Evolutionary conservation across 805 yeast species (phyloP).

Genomic region (Cyberlindnera euphorbiae): DNA sequence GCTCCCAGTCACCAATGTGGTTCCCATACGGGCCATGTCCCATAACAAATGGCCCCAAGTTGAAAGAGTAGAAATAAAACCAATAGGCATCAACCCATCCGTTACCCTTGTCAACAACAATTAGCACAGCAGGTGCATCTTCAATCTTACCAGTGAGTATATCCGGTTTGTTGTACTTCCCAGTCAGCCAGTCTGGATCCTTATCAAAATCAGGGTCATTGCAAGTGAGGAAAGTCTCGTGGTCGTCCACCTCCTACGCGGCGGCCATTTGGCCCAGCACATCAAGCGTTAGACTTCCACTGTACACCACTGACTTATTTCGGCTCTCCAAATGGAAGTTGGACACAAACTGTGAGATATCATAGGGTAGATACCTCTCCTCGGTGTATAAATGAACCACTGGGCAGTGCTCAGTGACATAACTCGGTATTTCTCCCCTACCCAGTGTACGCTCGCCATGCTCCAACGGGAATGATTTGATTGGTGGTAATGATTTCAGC

Average conservation of each 20-base stretch:
- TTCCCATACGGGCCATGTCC: constrained; percentile 97
- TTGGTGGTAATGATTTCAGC: constrained; percentile 31
- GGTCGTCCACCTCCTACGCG: constrained; percentile 26
- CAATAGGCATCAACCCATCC: constrained; percentile 95
- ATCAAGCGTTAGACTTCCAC: constrained; percentile 28
- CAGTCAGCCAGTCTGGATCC: constrained; percentile 85
- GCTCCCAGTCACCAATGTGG: constrained; percentile 99
- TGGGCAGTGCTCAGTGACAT: constrained; percentile 66
- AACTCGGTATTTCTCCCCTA: constrained; percentile 58
- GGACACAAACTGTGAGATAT: constrained; percentile 60
- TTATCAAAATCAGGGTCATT: constrained; percentile 62
- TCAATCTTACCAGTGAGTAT: constrained; percentile 64
- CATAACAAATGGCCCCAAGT: constrained; percentile 95
- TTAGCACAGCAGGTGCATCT: constrained; percentile 74
- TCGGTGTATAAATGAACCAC: constrained; percentile 83
- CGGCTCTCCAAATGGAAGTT: constrained; percentile 56
- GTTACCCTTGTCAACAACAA: constrained; percentile 88
- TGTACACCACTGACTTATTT: constrained; percentile 40
- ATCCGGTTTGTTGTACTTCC: constrained; percentile 60
- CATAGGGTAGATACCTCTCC: constrained; percentile 82
- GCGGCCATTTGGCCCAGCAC: constrained; percentile 23
- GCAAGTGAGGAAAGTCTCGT: constrained; percentile 48
- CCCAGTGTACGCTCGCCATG: constrained; percentile 33
- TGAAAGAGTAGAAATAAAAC: constrained; percentile 94
- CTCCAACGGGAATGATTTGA: constrained; percentile 28